Evolutionary conservation across 1,139 yeast genomes (phyloP).

Genomic region (Protomyces arabidopsidicola): DNA sequence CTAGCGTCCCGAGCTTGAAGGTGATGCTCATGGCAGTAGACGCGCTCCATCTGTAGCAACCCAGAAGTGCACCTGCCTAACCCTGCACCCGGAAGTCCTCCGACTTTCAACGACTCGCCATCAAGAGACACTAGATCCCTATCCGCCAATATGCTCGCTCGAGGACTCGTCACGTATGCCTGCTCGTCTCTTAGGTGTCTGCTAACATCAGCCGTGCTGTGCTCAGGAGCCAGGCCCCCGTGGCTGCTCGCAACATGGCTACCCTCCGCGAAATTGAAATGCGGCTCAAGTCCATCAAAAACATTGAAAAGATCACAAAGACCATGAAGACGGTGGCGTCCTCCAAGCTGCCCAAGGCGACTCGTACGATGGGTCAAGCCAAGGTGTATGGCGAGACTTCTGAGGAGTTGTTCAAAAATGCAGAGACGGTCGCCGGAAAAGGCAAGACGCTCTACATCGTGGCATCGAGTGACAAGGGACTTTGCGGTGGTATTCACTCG

Average conservation of each 20-base stretch:
- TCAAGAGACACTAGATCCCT: not conserved
- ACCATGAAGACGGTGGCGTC: slow-evolving; percentile 99
- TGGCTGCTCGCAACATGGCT: slow-evolving; percentile 47
- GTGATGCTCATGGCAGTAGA: slow-evolving; percentile 47
- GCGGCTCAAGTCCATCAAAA: slow-evolving; percentile 96
- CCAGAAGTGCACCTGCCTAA: not conserved
- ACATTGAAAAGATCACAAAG: slow-evolving; percentile 98
- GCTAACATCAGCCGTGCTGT: slow-evolving; percentile 9
- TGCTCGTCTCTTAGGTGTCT: not conserved
- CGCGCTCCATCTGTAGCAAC: not conserved
- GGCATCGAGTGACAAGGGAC: slow-evolving; percentile 93
- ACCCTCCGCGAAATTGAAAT: slow-evolving; percentile 97
- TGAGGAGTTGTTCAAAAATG: slow-evolving; percentile 68
- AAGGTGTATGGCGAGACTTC: slow-evolving; percentile 81
- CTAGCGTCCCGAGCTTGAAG: slow-evolving; percentile 66
- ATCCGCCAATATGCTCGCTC: slow-evolving; percentile 8
- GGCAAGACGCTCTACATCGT: slow-evolving; percentile 72
- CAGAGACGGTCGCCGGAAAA: slow-evolving; percentile 62
- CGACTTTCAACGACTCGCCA: not conserved
- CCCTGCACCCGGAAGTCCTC: not conserved
- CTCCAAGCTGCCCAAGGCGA: slow-evolving; percentile 92
- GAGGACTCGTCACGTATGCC: slow-evolving; percentile 10
- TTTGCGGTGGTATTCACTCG: slow-evolving; percentile 97
- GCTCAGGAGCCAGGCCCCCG: slow-evolving; percentile 14
- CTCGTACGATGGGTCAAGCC: slow-evolving; percentile 87